These are phyloP conservation scores for Agapanthus africanus DNA, from an alignment of 106 monocot genomes.

Conservation along the genomic window DNA sequence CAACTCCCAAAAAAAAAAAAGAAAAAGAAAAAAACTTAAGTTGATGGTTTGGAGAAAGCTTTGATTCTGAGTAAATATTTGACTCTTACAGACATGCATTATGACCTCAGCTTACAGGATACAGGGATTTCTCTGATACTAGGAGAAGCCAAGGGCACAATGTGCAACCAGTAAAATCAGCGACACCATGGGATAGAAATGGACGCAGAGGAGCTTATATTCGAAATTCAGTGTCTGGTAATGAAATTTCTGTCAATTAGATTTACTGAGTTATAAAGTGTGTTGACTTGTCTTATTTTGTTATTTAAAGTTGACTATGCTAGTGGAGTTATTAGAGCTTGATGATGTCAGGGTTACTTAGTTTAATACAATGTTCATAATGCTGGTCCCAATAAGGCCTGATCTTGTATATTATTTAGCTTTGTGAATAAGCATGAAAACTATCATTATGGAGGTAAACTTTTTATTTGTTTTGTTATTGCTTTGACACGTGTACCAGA, in stretches of 20 bases:
- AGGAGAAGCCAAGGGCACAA: constrained; percentile 16
- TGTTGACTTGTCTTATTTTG: neutral
- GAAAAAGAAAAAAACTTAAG: no score
- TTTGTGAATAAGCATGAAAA: neutral
- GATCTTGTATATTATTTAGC: neutral
- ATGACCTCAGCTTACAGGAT: constrained; percentile 35
- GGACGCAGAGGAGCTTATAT: constrained; percentile 22
- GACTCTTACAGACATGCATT: constrained; percentile 9
- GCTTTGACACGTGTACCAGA: neutral
- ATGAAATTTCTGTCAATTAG: constrained; percentile 8
- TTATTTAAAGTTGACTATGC: neutral
- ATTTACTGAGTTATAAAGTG: neutral
- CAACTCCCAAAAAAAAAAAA: no score
- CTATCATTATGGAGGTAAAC: neutral
- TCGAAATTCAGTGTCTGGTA: constrained; percentile 38
- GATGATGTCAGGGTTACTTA: neutral
- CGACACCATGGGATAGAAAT: constrained; percentile 27
- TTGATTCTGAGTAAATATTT: neutral
- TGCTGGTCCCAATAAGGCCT: neutral
- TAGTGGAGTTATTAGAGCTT: neutral
- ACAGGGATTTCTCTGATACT: constrained; percentile 23
- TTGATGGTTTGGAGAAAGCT: no score
- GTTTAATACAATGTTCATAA: neutral
- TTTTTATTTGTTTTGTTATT: neutral
- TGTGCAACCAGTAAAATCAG: constrained; percentile 24